Evolutionary conservation across 2,329 filamentous ascomycete genomes (phyloP), one percentile per base, ranked within the genome.

Genomic region (Talaromyces sp.): DNA sequence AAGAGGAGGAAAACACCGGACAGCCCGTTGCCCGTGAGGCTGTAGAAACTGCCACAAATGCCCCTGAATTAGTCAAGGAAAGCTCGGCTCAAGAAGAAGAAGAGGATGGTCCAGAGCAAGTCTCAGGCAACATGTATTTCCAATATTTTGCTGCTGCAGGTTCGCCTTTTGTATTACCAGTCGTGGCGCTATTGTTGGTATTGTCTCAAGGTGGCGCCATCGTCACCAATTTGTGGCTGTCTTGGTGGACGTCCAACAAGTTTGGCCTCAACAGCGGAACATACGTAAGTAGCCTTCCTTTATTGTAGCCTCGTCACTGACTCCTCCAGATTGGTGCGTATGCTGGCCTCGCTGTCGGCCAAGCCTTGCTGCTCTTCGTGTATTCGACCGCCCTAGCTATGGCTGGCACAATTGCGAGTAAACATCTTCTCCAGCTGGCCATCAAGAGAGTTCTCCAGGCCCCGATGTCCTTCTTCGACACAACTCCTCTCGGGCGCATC

Each of bases 401-500:
- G 0, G 84, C 88, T 57, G 91, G 92, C 44, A 96, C 92, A 2
- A 84, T 82, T 14, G 85, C 92, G 6, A 92, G 89, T 70, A 93
- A 85, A 54, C 77, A 77, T 50, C 79, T 93, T 4, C 93, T 92
- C 65, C 82, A 86, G 31, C 82, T 82, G 60, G 83, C 92, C 65
- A 85, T 88, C 52, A 86, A 85, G 65, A 81, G 85, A 1, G 82
- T 94, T 12, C 79, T 94, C 5, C 85, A 88, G 23, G 87, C 90
- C 5, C 90, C 89, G 1, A 79, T 96, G 34, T 62, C 61, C 14
- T 62, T 62, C 78, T 96, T 96, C 77, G 92, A 96, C 70, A 96
- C 92, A 0, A 96, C 92, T 2, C 92, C 92, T 1, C 83, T 96
- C 1, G 92, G 92, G 30, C 88, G 92, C 53, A 96, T 96, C 73